Evolutionary conservation across 1,139 yeast genomes (phyloP), one percentile per base, ranked within the genome.

Genomic region (Protomyces inouyei): DNA sequence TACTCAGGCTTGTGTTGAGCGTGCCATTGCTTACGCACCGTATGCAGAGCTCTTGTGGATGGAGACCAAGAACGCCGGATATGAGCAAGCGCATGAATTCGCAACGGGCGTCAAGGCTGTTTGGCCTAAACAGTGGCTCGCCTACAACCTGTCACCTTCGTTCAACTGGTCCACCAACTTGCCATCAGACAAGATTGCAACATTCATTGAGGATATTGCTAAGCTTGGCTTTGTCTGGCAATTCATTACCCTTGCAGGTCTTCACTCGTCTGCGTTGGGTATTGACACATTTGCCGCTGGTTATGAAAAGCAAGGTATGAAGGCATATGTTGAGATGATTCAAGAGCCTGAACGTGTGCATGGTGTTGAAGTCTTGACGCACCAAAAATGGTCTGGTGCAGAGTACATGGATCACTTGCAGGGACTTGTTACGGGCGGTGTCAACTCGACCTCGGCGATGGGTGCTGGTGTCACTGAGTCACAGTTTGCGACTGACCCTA

Each of bases 331-430:
- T 67, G 85, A 85, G 75, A 80, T 79, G 71, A 87, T 92, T 68
- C 98, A 92, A 80, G 85, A 86, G 70, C 88, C 86, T 68, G 98
- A 92, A 80, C 88, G 92, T 76, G 90, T 86, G 73, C 81, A 82
- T 69, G 95, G 91, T 70, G 97, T 91, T 70, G 98, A 92, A 77
- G 96, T 92, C 67, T 95, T 92, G 70, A 92, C 91, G 82, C 98
- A 92, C 79, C 98, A 92, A 79, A 90, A 92, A 78, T 92, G 98
- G 98, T 90, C 97, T 59, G 98, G 98, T 75, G 98, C 98, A 52
- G 96, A 89, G 77, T 93, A 91, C 80, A 87, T 93, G 75, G 98
- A 92, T 77, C 87, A 90, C 68, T 82, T 92, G 73, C 85, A 92
- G 77, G 90, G 86, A 77, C 82, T 91, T 80, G 95, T 91, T 57